Conservation (phyloP, 768 basidiomycete genomes). For the Leucocoprinus sp. region DNA sequence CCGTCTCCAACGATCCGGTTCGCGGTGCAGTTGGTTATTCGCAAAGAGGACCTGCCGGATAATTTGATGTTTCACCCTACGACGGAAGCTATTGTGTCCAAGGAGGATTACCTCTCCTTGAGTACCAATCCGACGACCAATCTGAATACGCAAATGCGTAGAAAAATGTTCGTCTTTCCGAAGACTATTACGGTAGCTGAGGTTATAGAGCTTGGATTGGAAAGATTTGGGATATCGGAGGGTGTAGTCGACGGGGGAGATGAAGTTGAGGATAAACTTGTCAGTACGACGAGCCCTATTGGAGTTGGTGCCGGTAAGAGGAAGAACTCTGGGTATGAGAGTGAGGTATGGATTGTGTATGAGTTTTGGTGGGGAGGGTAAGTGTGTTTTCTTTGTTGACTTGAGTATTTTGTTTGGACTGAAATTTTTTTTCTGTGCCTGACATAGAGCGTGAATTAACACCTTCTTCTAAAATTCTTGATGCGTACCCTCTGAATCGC, state of each 20-base stretch:
- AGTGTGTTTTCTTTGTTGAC: conserved; percentile 18
- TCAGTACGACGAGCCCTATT: conserved; percentile 64
- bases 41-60: conserved; percentile 87
- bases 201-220: conserved; percentile 87
- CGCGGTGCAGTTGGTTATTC: conserved; percentile 79
- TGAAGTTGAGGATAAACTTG: conserved; percentile 89
- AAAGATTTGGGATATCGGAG: conserved; percentile 89
- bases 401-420: conserved; percentile 1
- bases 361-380: conserved; percentile 58
- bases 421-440: conserved; percentile 8
- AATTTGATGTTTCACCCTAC: conserved; percentile 91
- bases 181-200: conserved; percentile 95
- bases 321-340: conserved; percentile 67
- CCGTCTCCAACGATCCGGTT: conserved; percentile 81
- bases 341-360: conserved; percentile 80
- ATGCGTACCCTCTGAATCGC: conserved; percentile 52
- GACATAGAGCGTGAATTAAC: conserved; percentile 75
- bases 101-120: conserved; percentile 64
- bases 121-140: no score
- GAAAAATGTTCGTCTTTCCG: conserved; percentile 86
- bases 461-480: conserved; percentile 77
- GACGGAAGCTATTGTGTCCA: conserved; percentile 92
- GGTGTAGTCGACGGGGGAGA: conserved; percentile 99
- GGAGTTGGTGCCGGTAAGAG: conserved; percentile 21
- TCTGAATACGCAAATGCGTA: conserved; percentile 52